A percentile compares a stretch with the other conserved stretches of the same genome.
phyloP scores from a whole-genome alignment of 2,329 filamentous ascomycete species.

The Chaetomiaceae sp. region DNA sequence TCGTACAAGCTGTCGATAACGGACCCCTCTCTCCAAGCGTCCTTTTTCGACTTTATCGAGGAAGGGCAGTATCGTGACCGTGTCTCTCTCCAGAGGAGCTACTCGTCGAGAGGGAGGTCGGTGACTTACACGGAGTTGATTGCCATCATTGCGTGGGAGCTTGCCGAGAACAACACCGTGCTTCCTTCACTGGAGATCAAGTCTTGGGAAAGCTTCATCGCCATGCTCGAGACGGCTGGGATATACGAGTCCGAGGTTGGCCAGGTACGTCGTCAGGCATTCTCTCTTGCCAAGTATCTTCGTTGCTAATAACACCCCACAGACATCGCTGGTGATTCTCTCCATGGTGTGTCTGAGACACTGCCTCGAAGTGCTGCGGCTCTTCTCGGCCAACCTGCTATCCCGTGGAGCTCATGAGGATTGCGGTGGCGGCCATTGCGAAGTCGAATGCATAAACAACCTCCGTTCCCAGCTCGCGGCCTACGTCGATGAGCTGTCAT shows the following conservation, averaged over 20 bases:
- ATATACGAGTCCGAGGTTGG: slow-evolving; percentile 30
- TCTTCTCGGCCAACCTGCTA: slow-evolving; percentile 25
- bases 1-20: slow-evolving; percentile 25
- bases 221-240: slow-evolving; percentile 28
- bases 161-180: slow-evolving; percentile 28
- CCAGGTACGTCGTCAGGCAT: slow-evolving; percentile 16
- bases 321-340: slow-evolving; percentile 29
- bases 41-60: slow-evolving; percentile 26
- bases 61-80: slow-evolving; percentile 28
- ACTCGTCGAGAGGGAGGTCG: slow-evolving; percentile 16
- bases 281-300: background rate
- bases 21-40: slow-evolving; percentile 18
- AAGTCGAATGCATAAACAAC: slow-evolving; percentile 28
- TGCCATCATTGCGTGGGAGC: slow-evolving; percentile 29
- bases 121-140: slow-evolving; percentile 30
- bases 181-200: slow-evolving; percentile 27
- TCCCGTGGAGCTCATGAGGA: slow-evolving; percentile 22
- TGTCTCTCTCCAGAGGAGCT: slow-evolving; percentile 21
- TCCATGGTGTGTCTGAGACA: slow-evolving; percentile 29
- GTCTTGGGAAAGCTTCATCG: slow-evolving; percentile 28
- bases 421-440: slow-evolving; percentile 27
- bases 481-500: slow-evolving; percentile 30
- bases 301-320: background rate
- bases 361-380: slow-evolving; percentile 28
- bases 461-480: slow-evolving; percentile 24